These are phyloP conservation scores for Coelastrella sp. DNA, from an alignment of 139 green algal species.

Conservation along the genomic window DNA sequence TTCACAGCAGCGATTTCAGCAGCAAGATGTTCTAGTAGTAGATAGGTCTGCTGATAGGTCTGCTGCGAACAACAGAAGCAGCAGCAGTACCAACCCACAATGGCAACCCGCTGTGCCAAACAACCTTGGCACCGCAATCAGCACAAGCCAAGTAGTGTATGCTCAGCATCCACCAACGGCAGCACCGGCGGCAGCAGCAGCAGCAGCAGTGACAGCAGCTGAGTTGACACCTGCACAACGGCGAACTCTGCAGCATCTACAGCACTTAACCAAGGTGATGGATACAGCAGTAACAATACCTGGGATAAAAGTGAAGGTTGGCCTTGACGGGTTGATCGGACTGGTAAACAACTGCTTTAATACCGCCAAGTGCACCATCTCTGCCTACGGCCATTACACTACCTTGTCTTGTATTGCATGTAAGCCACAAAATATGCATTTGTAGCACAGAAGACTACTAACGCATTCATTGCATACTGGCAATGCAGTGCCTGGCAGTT, in stretches of 20 bases:
- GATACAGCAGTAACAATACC: conserved; percentile 30
- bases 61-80: background rate
- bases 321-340: conserved; percentile 35
- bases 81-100: background rate
- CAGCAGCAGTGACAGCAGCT: no score
- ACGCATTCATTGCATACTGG: no score
- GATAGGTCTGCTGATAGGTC: no score
- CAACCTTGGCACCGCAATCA: background rate
- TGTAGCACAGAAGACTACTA: no score
- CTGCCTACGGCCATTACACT: background rate
- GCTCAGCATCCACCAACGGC: background rate
- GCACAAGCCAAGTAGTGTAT: background rate
- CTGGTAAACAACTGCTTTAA: background rate
- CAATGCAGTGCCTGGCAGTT: no score
- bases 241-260: conserved; percentile 1
- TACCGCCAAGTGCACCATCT: background rate
- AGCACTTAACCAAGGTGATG: conserved; percentile 10
- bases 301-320: conserved; percentile 19
- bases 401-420: background rate
- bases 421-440: background rate
- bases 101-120: background rate
- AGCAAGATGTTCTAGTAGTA: background rate
- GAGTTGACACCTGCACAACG: background rate
- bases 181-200: background rate
- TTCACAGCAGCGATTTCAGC: background rate